Conservation (phyloP, 1,139 yeast species). For the Diutina ranongensis region DNA sequence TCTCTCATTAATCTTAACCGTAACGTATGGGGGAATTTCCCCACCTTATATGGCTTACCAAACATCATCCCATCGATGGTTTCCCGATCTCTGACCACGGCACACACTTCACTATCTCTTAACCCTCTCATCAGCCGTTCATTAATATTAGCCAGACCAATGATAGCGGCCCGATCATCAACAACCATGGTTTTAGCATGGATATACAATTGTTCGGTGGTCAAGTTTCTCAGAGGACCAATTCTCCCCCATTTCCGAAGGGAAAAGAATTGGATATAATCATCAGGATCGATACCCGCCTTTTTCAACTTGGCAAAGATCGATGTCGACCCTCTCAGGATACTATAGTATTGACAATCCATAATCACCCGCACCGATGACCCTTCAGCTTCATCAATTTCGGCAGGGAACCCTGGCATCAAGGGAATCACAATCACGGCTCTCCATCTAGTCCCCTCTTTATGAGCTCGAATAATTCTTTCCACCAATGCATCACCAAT, state of each 20-base stretch:
- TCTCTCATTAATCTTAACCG: constrained; percentile 92
- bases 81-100: constrained; percentile 74
- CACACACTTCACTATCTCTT: constrained; percentile 92
- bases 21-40: constrained; percentile 80
- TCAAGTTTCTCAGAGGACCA: constrained; percentile 63
- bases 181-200: constrained; percentile 90
- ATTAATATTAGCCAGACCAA: constrained; percentile 93
- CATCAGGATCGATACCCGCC: constrained; percentile 78
- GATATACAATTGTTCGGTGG: constrained; percentile 85
- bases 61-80: constrained; percentile 68
- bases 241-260: constrained; percentile 92
- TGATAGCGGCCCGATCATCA: constrained; percentile 88
- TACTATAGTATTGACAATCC: constrained; percentile 94
- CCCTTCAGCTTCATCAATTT: constrained; percentile 89
- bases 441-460: constrained; percentile 70
- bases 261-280: constrained; percentile 85
- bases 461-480: constrained; percentile 79
- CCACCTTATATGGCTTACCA: constrained; percentile 71
- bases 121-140: constrained; percentile 92
- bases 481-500: constrained; percentile 97
- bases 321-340: constrained; percentile 84
- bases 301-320: constrained; percentile 73
- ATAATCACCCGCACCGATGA: constrained; percentile 88
- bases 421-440: constrained; percentile 87
- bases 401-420: constrained; percentile 96